Evolutionary conservation across 2,329 filamentous ascomycete genomes (phyloP).

Genomic region (Fusarium xyrophilum): DNA sequence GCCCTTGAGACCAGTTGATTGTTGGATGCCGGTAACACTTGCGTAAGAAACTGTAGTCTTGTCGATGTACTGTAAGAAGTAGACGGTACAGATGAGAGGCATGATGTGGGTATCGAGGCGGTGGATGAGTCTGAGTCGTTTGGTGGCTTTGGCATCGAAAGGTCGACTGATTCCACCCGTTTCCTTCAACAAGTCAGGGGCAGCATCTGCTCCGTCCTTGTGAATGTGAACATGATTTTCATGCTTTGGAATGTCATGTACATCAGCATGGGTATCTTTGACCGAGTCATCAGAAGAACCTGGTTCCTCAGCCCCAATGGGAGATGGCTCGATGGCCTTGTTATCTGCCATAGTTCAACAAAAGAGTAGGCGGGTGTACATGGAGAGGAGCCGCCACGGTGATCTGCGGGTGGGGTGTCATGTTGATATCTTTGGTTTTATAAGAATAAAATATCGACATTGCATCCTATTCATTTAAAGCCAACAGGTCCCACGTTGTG

Average conservation of each 20-base stretch:
- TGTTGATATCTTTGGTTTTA: background rate
- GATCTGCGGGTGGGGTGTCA: accelerated
- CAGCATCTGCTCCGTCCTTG: constrained; percentile 19
- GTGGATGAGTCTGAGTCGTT: constrained; percentile 26
- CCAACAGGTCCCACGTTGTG: background rate
- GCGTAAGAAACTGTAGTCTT: constrained; percentile 39
- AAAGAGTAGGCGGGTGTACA: background rate
- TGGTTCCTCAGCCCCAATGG: background rate
- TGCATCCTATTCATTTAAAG: background rate
- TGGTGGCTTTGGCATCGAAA: constrained; percentile 13
- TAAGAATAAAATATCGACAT: background rate
- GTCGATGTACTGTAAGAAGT: constrained; percentile 40
- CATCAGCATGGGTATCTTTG: background rate
- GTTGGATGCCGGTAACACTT: constrained; percentile 35
- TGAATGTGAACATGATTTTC: background rate
- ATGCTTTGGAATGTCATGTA: background rate
- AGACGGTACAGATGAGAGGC: constrained; percentile 35
- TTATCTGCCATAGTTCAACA: background rate
- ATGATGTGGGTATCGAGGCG: constrained; percentile 37
- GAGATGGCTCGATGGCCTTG: background rate
- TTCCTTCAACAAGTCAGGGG: constrained; percentile 26
- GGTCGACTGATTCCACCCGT: constrained; percentile 16
- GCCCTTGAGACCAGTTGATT: constrained; percentile 47
- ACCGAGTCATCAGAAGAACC: background rate
- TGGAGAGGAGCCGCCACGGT: too few relatives aligned